phyloP scores from a whole-genome alignment of 2,329 filamentous ascomycete species.

The Esteya vermicola region DNA sequence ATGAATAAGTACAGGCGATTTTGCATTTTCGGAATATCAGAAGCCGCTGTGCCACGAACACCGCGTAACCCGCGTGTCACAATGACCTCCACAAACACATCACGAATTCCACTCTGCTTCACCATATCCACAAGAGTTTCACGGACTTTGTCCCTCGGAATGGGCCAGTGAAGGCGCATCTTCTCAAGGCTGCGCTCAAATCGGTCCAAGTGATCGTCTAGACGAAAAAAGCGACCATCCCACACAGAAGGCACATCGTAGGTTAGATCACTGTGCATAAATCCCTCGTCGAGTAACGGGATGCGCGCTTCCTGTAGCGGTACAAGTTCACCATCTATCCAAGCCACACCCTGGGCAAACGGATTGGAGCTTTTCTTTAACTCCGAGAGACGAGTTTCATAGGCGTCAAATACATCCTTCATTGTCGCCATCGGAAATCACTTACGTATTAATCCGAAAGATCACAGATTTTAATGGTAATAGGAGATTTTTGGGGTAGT shows the following conservation, averaged over 20 bases:
- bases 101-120: constrained; percentile 27
- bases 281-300: constrained; percentile 35
- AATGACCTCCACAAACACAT: constrained; percentile 35
- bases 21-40: constrained; percentile 17
- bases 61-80: constrained; percentile 31
- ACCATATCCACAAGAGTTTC: constrained; percentile 28
- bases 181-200: constrained; percentile 29
- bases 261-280: constrained; percentile 35
- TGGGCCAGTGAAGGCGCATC: constrained; percentile 26
- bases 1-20: constrained; percentile 33
- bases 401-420: constrained; percentile 6
- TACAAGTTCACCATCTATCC: constrained; percentile 25
- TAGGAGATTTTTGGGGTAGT: no score
- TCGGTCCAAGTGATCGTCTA: constrained; percentile 32
- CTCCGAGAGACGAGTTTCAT: constrained; percentile 3
- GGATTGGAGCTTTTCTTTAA: constrained; percentile 22
- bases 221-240: constrained; percentile 36
- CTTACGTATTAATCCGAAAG: no score
- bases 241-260: constrained; percentile 37
- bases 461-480: no score
- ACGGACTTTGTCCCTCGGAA: constrained; percentile 24
- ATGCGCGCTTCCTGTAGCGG: constrained; percentile 32
- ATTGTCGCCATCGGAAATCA: constrained; percentile 9
- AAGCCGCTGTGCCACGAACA: constrained; percentile 20
- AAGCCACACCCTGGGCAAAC: constrained; percentile 29